Conservation (phyloP, 345 rosid species). For the Orychophragmus violaceus region DNA sequence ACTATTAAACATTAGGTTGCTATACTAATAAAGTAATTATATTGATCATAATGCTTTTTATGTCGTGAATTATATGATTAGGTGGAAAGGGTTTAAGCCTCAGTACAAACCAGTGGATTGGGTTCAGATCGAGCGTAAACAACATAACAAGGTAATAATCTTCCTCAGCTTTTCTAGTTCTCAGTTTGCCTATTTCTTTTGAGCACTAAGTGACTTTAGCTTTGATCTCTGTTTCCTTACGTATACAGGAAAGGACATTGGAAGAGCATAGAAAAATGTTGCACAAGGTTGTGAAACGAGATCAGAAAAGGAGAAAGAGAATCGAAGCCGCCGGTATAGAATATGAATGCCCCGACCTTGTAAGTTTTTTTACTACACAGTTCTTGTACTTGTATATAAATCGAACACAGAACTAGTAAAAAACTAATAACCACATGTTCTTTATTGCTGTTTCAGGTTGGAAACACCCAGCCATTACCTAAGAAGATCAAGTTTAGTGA, state of each 20-base stretch:
- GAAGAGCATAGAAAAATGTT: slow-evolving; percentile 74
- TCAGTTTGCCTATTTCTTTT: not conserved
- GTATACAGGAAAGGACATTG: slow-evolving; percentile 74
- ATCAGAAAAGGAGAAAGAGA: slow-evolving; percentile 54
- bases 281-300: slow-evolving; percentile 56
- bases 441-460: slow-evolving; percentile 46
- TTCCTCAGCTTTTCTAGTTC: not conserved
- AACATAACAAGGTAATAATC: slow-evolving; percentile 51
- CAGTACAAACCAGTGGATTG: slow-evolving; percentile 54
- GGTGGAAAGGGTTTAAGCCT: slow-evolving; percentile 77
- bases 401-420: not conserved
- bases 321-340: slow-evolving; percentile 81
- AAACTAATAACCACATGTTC: not conserved
- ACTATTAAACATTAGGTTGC: too few relatives aligned
- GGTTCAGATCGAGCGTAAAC: slow-evolving; percentile 56
- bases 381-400: not conserved
- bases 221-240: not conserved
- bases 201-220: not conserved
- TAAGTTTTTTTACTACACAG: slow-evolving; percentile 36
- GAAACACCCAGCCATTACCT: slow-evolving; percentile 45
- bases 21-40: not conserved
- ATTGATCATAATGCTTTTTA: not conserved
- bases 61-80: slow-evolving; percentile 16
- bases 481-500: slow-evolving; percentile 77
- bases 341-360: slow-evolving; percentile 82